These are phyloP conservation scores for Blastobotrys apis DNA, from an alignment of 1,139 yeast species.

Conservation along the genomic window DNA sequence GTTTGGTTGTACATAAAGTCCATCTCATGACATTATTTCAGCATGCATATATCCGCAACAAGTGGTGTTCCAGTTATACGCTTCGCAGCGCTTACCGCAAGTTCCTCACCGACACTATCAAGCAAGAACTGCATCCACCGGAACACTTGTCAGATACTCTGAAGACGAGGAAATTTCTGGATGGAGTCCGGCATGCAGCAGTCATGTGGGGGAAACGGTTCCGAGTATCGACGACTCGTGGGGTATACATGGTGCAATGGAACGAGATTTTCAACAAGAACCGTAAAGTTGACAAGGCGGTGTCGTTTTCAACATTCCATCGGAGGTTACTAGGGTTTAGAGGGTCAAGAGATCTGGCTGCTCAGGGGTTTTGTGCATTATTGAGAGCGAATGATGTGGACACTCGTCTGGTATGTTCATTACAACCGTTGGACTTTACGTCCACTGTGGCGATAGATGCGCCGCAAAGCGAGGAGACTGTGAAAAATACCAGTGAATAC, in stretches of 20 bases:
- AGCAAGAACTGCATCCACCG: slow-evolving; percentile 47
- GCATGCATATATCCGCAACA: slow-evolving; percentile 64
- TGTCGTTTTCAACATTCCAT: slow-evolving; percentile 24
- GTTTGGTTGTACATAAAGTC: slow-evolving; percentile 57
- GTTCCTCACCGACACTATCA: slow-evolving; percentile 46
- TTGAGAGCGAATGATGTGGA: slow-evolving; percentile 66
- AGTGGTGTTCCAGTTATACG: slow-evolving; percentile 61
- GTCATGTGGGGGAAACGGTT: slow-evolving; percentile 58
- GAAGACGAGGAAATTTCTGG: slow-evolving; percentile 67
- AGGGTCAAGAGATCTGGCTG: slow-evolving; percentile 78
- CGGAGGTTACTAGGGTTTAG: slow-evolving; percentile 21
- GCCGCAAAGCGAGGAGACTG: slow-evolving; percentile 16
- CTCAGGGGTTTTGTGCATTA: slow-evolving; percentile 82
- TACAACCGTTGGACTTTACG: slow-evolving; percentile 88
- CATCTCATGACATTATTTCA: slow-evolving; percentile 54
- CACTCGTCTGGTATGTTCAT: slow-evolving; percentile 70
- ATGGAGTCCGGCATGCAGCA: slow-evolving; percentile 65
- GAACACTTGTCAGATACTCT: slow-evolving; percentile 38
- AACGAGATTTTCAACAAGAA: slow-evolving; percentile 43
- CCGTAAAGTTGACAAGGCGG: slow-evolving; percentile 24
- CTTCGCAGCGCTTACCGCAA: slow-evolving; percentile 35
- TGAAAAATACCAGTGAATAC: slow-evolving; percentile 29
- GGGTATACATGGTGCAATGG: slow-evolving; percentile 56
- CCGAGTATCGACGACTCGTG: slow-evolving; percentile 40
- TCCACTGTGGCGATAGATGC: slow-evolving; percentile 32